Percentiles rank a stretch among this genome's conserved stretches.
Conservation (phyloP, 805 yeast genomes). For the Wickerhamiella sergipiensis region DNA sequence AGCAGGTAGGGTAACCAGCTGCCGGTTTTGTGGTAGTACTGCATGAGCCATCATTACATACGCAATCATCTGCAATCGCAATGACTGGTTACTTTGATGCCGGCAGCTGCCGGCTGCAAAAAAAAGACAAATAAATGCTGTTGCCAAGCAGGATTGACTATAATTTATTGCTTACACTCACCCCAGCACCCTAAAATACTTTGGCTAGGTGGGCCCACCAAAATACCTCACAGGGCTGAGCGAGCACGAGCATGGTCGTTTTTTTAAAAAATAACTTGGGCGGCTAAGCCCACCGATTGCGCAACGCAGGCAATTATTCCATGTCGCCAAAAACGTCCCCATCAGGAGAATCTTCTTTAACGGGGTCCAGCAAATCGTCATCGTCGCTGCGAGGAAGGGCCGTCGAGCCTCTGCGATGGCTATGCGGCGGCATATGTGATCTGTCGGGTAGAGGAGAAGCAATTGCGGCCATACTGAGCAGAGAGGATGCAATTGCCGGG, state of each 20-base stretch:
- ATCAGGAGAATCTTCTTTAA: constrained; percentile 10
- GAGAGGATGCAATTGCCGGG: constrained; percentile 5
- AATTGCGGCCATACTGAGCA: constrained; percentile 10
- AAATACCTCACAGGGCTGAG: neutral
- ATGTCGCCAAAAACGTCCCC: constrained; percentile 28
- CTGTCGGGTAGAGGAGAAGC: constrained; percentile 19
- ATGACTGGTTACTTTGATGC: neutral
- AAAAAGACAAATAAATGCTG: neutral
- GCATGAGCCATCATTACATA: neutral
- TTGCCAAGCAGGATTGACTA: neutral
- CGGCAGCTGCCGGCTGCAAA: neutral
- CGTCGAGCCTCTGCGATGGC: constrained; percentile 5
- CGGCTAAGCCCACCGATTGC: too few species aligned
- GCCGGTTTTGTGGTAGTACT: too few species aligned
- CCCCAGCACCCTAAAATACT: neutral
- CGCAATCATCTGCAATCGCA: neutral
- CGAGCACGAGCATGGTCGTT: neutral
- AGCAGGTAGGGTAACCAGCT: too few species aligned
- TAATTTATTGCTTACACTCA: neutral
- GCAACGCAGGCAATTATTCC: constrained; percentile 19
- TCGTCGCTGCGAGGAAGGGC: constrained; percentile 10
- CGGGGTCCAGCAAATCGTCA: constrained; percentile 18
- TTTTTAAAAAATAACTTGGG: neutral
- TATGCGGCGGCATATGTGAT: constrained; percentile 7
- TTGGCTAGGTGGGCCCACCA: neutral